These are phyloP conservation scores for Rhynchospora tenuis DNA, from an alignment of 176 grass and related monocot genomes.

Conservation along the genomic window DNA sequence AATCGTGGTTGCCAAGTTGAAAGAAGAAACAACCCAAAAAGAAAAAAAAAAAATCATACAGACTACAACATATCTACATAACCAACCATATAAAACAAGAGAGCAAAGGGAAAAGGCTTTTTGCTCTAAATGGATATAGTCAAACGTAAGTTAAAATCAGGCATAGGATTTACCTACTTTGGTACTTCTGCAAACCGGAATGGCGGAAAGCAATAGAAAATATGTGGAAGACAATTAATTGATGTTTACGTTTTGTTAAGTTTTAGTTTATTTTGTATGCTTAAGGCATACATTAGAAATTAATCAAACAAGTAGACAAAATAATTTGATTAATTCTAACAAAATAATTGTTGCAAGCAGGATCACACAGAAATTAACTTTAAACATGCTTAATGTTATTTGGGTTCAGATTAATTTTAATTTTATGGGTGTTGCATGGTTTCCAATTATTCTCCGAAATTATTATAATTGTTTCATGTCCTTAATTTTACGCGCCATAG, in stretches of 20 bases:
- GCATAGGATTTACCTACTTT: neutral
- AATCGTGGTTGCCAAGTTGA: no score
- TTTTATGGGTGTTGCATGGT: neutral
- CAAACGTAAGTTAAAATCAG: no score
- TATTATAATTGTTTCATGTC: neutral
- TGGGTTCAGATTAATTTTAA: neutral
- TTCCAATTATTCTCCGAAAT: neutral
- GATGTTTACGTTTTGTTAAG: neutral
- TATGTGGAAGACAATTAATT: neutral
- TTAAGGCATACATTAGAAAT: neutral
- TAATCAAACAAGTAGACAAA: neutral
- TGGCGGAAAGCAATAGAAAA: neutral
- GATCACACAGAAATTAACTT: no score
- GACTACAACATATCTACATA: no score
- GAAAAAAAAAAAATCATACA: no score
- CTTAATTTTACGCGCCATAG: no score
- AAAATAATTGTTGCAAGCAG: no score
- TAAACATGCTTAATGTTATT: neutral
- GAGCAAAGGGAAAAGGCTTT: no score
- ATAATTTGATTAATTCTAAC: no score
- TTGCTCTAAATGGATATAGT: no score
- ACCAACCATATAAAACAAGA: no score
- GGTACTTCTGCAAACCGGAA: neutral
- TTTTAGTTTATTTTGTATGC: neutral
- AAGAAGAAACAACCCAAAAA: no score